Evolutionary conservation across 1,284 basidiomycete species (phyloP), one percentile per base, ranked within the genome.

Genomic region (Malassezia globosa): DNA sequence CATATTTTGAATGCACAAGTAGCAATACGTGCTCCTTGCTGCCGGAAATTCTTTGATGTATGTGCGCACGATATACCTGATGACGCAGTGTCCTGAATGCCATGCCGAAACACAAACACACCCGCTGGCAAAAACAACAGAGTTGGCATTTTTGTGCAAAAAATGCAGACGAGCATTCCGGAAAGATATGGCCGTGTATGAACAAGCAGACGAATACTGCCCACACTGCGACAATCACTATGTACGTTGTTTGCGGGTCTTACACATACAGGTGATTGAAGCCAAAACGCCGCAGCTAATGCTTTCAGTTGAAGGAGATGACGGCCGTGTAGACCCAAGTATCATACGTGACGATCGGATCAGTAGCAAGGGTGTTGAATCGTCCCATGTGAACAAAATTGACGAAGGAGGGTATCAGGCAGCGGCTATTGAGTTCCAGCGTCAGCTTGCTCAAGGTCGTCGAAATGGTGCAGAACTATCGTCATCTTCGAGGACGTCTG

Each of bases 161-260:
- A 94, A 95, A 74, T 97, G 94, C 77, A 85, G 85, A 72, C 90
- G 90, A 74, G 89, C 87, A 1, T 96, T 97, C 73, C 75, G 92
- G 55, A 96, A 97, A 74, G 87, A 95, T 72, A 87, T 95, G 83
- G 61, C 77, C 0, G 75, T 73, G 23, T 96, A 87, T 68, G 94
- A 97, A 66, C 88, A 94, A 71, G 85, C 85, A 58, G 92, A 97
- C 71, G 92, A 97, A 74, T 96, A 83, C 72, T 97, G 94, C 70
- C 92, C 94, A 0, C 84, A 95, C 73, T 96, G 92, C 71, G 89
- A 94, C 73, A 96, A 97, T 70, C 87, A 90, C 70, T 96, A 89
- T 72, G 90, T 92, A 72, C 64, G 84, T 77, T 13, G 4, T 3
- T 6, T 21, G 16, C 3, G 23, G 13, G 7, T 33, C 21, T 23